Conservation (phyloP, 148 eudicot species). For the Camellia granthamiana region DNA sequence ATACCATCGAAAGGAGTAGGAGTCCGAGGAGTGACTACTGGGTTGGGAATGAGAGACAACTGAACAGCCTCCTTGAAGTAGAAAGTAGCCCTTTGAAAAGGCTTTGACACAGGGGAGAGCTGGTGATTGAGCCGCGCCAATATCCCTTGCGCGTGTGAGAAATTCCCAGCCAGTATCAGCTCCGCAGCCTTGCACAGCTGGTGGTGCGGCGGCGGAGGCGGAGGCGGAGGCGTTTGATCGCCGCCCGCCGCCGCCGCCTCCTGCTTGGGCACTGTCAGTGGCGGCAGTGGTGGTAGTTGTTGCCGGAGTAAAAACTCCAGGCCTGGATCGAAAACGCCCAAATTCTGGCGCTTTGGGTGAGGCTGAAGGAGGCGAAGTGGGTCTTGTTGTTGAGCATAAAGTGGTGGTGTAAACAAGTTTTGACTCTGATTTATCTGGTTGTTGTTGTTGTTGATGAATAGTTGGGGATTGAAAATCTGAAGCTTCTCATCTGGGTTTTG, state of each 20-base stretch:
- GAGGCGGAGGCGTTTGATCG: slow-evolving; percentile 1
- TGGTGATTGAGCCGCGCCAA: slow-evolving; percentile 84
- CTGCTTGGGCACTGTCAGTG: slow-evolving; percentile 21
- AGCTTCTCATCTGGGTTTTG: slow-evolving; percentile 27
- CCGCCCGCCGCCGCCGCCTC: slow-evolving; percentile 8
- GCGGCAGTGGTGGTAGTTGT: slow-evolving; percentile 16
- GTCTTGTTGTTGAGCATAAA: slow-evolving; percentile 7
- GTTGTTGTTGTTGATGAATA: slow-evolving; percentile 12
- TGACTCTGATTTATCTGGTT: not conserved
- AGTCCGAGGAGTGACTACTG: slow-evolving; percentile 14
- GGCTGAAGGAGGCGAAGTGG: slow-evolving; percentile 16
- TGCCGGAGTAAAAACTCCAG: slow-evolving; percentile 23
- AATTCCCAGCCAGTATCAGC: slow-evolving; percentile 41
- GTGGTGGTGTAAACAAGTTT: not conserved
- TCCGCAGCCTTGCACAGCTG: slow-evolving; percentile 44
- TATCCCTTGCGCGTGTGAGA: slow-evolving; percentile 60
- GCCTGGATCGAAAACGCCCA: slow-evolving; percentile 16
- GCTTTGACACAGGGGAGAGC: slow-evolving; percentile 30
- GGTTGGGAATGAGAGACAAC: slow-evolving; percentile 16
- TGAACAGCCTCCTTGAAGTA: slow-evolving; percentile 50
- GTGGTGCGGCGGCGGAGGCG: slow-evolving; percentile 25
- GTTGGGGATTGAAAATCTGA: slow-evolving; percentile 25
- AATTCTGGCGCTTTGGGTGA: slow-evolving; percentile 21
- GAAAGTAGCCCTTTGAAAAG: slow-evolving; percentile 47
- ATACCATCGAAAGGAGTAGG: slow-evolving; percentile 36